phyloP scores from a whole-genome alignment of 2,329 filamentous ascomycete species.

The Grosmannia huntii region DNA sequence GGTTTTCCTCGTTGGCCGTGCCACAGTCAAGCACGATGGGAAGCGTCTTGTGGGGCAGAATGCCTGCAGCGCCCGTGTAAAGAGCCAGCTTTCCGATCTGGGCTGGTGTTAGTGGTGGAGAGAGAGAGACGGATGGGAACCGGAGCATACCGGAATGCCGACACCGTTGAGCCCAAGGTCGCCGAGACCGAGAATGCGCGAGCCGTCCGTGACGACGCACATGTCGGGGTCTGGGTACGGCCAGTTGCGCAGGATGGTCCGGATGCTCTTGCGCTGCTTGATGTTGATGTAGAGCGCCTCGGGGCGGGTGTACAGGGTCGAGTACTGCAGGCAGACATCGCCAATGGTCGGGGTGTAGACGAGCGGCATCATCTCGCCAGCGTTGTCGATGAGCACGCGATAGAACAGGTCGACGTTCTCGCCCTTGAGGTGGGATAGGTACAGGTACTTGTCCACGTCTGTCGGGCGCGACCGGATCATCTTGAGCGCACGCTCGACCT shows the following conservation, averaged over 20 bases:
- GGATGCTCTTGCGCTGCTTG: constrained; percentile 82
- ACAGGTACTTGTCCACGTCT: constrained; percentile 70
- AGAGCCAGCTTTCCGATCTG: constrained; percentile 85
- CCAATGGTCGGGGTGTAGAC: constrained; percentile 88
- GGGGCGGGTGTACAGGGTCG: constrained; percentile 85
- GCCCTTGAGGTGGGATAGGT: constrained; percentile 62
- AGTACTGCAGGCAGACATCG: constrained; percentile 93
- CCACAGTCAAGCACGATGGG: constrained; percentile 57
- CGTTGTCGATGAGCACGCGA: constrained; percentile 62
- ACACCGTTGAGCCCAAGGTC: constrained; percentile 96
- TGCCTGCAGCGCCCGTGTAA: constrained; percentile 91
- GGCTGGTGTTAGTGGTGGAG: background rate
- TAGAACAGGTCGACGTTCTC: constrained; percentile 75
- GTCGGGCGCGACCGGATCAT: constrained; percentile 60
- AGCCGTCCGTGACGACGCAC: constrained; percentile 92
- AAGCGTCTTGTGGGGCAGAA: constrained; percentile 74
- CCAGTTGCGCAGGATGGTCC: constrained; percentile 86
- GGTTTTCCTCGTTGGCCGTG: constrained; percentile 53
- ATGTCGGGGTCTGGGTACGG: constrained; percentile 82
- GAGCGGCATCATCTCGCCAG: constrained; percentile 66
- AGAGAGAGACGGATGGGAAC: background rate
- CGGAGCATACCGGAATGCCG: constrained; percentile 71
- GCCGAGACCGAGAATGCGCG: constrained; percentile 80
- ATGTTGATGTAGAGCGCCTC: constrained; percentile 95
- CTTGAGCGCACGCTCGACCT: constrained; percentile 55